Base-by-base conservation (phyloP, 345 rosid species). In the Melaleuca quinquenervia region DNA sequence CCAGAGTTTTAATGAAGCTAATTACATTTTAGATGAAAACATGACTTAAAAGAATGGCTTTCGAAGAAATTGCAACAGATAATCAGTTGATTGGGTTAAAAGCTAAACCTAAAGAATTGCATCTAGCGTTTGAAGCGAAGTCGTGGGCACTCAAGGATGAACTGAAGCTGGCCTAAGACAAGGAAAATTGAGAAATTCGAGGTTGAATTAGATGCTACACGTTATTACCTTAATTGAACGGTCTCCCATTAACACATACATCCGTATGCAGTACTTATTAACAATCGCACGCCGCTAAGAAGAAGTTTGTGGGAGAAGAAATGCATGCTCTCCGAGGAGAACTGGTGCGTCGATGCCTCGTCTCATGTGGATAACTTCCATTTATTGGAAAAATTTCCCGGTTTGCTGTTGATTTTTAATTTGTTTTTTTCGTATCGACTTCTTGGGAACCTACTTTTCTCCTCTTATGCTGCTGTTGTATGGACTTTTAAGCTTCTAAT, bases 371-470 rank as follows among this genome's bases (percentile, higher is more conserved):
- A 58, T 26, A 27, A 58, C 64, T 5, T 58, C 64, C 64, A 26
- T 15, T 58, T 11, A 26, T 58, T 58, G 64, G 64, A 58, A 26
- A 2, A 5, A 11, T 11, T 26, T 58, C 64, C 64, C 26, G 13
- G 32, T n/a, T 58, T 12, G 7, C n/a, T n/a, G 64, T 58, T 56
- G n/a, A 58, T n/a, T 58, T 58, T 58, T 58, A 8, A n/a, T n/a
- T n/a, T n/a, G n/a, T n/a, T n/a, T n/a, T n/a, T n/a, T 0, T 22
- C 1, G 27, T 4, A 24, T 24, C n/a, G 27, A 55, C 60, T 55
- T 55, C 9, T 6, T 55, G 22, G 27, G 14, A 13, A 55, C 5
- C 60, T 55, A 10, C 22, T n/a, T n/a, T n/a, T 27, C 15, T 8
- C 8, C 32, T 16, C 62, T 56, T 56, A 55, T 24, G 29, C 11